Percentiles rank a stretch among this genome's conserved stretches.
These are phyloP conservation scores for Betula pendula DNA, from an alignment of 306 rosid genomes.

Conservation along the genomic window DNA sequence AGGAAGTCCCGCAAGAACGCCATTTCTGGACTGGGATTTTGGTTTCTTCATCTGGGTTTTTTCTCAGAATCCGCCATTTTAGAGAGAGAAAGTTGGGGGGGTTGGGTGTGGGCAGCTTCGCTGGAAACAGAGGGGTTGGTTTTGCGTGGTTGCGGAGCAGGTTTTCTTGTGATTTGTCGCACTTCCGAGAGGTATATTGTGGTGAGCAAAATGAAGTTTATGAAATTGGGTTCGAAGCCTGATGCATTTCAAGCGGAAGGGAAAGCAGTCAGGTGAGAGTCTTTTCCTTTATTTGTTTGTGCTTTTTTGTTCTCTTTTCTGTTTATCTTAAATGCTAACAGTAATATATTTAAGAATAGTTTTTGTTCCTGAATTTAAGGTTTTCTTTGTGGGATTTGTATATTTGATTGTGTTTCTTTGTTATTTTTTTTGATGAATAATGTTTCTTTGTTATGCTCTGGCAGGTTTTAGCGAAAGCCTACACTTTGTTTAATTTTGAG, in stretches of 20 bases:
- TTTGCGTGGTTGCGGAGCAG: constrained; percentile 25
- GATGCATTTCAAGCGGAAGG: constrained; percentile 87
- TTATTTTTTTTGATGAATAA: too few relatives aligned
- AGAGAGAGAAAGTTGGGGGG: constrained; percentile 19
- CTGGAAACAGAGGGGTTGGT: constrained; percentile 19
- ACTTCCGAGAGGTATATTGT: constrained; percentile 3
- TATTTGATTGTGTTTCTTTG: not conserved
- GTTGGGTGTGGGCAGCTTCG: constrained; percentile 12
- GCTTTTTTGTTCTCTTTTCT: not conserved
- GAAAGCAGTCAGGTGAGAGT: constrained; percentile 56
- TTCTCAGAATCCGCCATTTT: constrained; percentile 10
- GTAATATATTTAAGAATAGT: not conserved
- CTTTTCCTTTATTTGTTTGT: constrained; percentile 3
- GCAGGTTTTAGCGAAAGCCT: not conserved
- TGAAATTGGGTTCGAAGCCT: constrained; percentile 96
- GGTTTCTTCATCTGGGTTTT: constrained; percentile 6
- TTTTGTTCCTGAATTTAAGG: not conserved
- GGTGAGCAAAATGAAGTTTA: constrained; percentile 75
- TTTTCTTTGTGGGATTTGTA: not conserved
- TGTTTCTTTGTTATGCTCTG: not conserved
- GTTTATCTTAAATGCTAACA: not conserved
- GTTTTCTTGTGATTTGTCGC: not conserved
- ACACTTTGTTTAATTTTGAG: not conserved
- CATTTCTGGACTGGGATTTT: constrained; percentile 31
- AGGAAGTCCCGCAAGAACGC: constrained; percentile 25